Conservation (phyloP, 78 protist species). For the Dictyostelium brefeldianum region DNA sequence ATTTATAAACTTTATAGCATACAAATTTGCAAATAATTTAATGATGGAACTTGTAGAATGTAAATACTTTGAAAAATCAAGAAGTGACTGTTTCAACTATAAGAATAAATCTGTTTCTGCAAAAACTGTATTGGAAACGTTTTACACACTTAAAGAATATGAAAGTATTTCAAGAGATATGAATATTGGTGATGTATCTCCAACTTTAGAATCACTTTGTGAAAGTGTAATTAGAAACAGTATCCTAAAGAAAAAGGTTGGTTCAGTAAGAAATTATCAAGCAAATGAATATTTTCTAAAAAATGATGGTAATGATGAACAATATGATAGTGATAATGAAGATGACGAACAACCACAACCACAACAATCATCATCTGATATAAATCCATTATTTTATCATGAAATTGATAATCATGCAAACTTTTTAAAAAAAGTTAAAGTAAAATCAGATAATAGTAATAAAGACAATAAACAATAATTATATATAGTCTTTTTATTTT, state of each 20-base stretch:
- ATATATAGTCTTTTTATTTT: conserved; percentile 8
- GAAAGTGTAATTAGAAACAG: not conserved
- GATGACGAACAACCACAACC: too few species aligned
- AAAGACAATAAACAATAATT: not conserved
- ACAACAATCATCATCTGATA: too few species aligned
- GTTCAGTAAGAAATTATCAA: not conserved
- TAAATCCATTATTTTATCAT: not conserved
- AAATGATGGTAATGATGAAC: not conserved
- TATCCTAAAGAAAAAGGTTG: not conserved
- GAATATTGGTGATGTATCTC: not conserved
- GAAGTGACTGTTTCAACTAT: not conserved
- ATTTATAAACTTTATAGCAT: not conserved
- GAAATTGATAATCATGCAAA: not conserved
- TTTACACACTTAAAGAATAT: not conserved
- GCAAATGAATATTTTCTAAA: too few species aligned
- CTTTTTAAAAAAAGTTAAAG: not conserved
- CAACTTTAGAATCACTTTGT: not conserved
- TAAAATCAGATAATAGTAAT: not conserved
- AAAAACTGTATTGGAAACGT: not conserved
- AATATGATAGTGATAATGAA: not conserved
- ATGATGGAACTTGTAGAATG: not conserved
- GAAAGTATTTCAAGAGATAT: not conserved
- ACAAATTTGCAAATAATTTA: not conserved
- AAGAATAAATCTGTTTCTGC: conserved; percentile 26
- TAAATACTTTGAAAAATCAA: not conserved